Base-by-base conservation (phyloP, 495 filamentous ascomycete genomes). In the Copromyces sp. region DNA sequence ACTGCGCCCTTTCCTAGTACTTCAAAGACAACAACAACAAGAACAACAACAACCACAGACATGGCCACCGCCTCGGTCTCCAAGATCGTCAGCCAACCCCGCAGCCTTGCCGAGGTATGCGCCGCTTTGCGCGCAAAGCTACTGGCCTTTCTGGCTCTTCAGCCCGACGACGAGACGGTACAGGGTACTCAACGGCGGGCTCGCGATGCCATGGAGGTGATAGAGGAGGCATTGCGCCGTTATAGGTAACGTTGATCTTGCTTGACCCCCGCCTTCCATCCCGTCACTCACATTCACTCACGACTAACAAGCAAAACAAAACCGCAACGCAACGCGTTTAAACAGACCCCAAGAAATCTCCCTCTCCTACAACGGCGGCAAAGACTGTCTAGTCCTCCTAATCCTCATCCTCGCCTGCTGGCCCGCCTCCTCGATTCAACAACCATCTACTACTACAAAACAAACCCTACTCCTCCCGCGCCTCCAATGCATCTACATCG, bases 331-430 rank as follows among this genome's bases (percentile, higher is more conserved):
- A 24, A 24, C 24, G 24, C 24, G n/a, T n/a, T n/a, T n/a, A 65
- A 32, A 75, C 74, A 94, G 92, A 69, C 88, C 91, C 71, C 84
- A 90, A 68, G 87, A 96, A 75, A 85, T 98, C 68, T 94, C 95
- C 11, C 85, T 99, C 72, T 96, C 96, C 68, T 99, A 97, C 80
- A 99, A 99, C 76, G 95, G 95, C 82, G 95, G 95, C 61, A 99
- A 99, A 81, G 95, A 99, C 88, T 99, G 95, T 78, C 90, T 98
- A 35, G 93, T 97, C 71, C 89, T 98, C 11, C 86, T 98, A n/a
- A 84, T 98, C 75, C 85, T 98, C 72, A 93, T 95, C 81, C 89
- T 98, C 76, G 89, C 90, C 74, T 88, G 89, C 72, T 86, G 97
- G 37, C 81, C 83, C 9, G 77, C 73, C 14, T 74, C 73, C 14